A percentile compares a stretch with the other conserved stretches of the same genome.
Evolutionary conservation across 2,329 filamentous ascomycete species (phyloP).

Genomic region (Fusarium multiceps): DNA sequence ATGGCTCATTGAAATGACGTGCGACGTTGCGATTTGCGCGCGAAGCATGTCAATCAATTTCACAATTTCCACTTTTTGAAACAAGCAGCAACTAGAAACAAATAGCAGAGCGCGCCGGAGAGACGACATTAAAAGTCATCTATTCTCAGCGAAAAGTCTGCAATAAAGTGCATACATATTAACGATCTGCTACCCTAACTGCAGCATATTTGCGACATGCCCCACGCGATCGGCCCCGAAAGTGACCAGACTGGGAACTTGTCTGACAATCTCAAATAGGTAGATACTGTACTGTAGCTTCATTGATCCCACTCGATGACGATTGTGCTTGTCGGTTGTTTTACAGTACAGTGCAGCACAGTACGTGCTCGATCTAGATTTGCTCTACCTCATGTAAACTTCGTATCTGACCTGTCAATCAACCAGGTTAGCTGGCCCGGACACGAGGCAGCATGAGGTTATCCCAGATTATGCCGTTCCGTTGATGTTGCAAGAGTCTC

Average conservation of each 20-base stretch:
- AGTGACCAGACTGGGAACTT: slow-evolving; percentile 26
- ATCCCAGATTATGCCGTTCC: slow-evolving; percentile 20
- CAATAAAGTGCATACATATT: slow-evolving; percentile 30
- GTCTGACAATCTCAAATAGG: slow-evolving; percentile 33
- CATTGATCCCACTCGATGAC: slow-evolving; percentile 34
- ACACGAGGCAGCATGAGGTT: slow-evolving; percentile 36
- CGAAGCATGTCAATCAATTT: slow-evolving; percentile 34
- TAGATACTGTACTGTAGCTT: slow-evolving; percentile 4
- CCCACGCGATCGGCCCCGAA: slow-evolving; percentile 36
- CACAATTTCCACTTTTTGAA: slow-evolving; percentile 17
- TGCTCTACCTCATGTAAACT: slow-evolving; percentile 12
- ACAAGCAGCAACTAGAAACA: slow-evolving; percentile 13
- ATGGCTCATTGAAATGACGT: background rate
- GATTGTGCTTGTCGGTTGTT: slow-evolving; percentile 13
- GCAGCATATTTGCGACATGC: slow-evolving; percentile 23
- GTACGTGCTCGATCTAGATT: slow-evolving; percentile 15
- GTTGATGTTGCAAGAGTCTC: slow-evolving; percentile 6
- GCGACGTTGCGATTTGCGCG: slow-evolving; percentile 28
- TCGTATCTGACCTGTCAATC: slow-evolving; percentile 7
- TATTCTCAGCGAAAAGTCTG: background rate
- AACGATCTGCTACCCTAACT: slow-evolving; percentile 16
- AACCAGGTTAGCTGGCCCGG: slow-evolving; percentile 17
- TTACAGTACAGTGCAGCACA: background rate
- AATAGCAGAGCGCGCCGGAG: background rate
- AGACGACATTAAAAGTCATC: slow-evolving; percentile 23